These are phyloP conservation scores for Scutellaria baicalensis DNA, from an alignment of 257 asterid genomes.

Conservation along the genomic window DNA sequence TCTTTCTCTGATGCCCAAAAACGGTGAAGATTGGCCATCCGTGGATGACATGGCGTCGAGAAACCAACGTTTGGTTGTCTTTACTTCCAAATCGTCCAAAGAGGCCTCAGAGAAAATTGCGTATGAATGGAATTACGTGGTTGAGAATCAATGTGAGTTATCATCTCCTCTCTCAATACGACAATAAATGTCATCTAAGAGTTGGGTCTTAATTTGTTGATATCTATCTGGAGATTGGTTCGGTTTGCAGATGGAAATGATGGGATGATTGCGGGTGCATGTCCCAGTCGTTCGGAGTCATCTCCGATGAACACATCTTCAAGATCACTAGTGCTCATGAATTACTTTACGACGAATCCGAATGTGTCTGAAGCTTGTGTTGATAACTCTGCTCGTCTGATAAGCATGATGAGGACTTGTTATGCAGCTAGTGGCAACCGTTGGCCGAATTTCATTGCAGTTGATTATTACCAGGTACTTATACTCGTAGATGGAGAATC, in stretches of 20 bases:
- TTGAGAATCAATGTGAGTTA: constrained; percentile 79
- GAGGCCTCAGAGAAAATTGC: constrained; percentile 76
- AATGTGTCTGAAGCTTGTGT: constrained; percentile 53
- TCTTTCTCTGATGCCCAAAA: constrained; percentile 60
- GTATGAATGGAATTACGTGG: constrained; percentile 79
- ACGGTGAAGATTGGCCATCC: constrained; percentile 80
- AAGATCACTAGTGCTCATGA: constrained; percentile 62
- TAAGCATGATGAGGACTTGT: constrained; percentile 56
- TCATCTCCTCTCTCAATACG: background rate
- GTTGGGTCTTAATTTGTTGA: background rate
- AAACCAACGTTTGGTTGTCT: constrained; percentile 75
- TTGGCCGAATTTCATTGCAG: constrained; percentile 95
- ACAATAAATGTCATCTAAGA: too few species aligned
- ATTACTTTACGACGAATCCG: constrained; percentile 64
- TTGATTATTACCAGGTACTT: constrained; percentile 69
- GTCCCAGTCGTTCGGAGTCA: constrained; percentile 74
- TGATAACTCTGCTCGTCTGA: constrained; percentile 62
- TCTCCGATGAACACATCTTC: constrained; percentile 53
- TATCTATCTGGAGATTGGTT: background rate
- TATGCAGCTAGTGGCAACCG: constrained; percentile 52
- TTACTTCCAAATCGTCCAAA: constrained; percentile 57
- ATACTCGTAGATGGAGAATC: too few species aligned
- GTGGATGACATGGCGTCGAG: constrained; percentile 68
- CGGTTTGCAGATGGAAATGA: constrained; percentile 62
- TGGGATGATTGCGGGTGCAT: constrained; percentile 62